Conservation (phyloP, 2,329 filamentous ascomycete genomes). For the Fusarium nelsonii region DNA sequence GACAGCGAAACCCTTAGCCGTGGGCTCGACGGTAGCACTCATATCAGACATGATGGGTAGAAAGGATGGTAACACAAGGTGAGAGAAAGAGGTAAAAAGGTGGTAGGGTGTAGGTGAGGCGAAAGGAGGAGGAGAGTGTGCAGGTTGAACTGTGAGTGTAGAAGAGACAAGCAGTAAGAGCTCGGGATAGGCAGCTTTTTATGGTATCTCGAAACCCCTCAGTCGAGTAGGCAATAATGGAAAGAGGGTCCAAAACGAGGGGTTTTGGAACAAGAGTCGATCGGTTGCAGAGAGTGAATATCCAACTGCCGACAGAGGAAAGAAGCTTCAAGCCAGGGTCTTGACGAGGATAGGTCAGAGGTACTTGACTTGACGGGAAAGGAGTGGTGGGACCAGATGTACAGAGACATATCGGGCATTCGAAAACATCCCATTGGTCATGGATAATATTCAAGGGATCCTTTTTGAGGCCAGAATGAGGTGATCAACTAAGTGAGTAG, state of each 20-base stretch:
- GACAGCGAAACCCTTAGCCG: constrained; percentile 74
- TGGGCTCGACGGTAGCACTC: constrained; percentile 74
- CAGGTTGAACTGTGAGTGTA: constrained; percentile 8
- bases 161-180: not conserved
- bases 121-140: constrained; percentile 17
- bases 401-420: constrained; percentile 9
- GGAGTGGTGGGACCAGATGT: not conserved
- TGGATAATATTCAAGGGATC: not conserved
- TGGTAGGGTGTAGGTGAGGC: constrained; percentile 7
- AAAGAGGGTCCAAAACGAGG: not conserved
- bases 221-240: not conserved
- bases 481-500: constrained; percentile 9
- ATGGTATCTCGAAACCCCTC: constrained; percentile 10
- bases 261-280: not conserved
- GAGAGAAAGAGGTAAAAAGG: not conserved
- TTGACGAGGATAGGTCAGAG: constrained; percentile 16
- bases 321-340: constrained; percentile 9
- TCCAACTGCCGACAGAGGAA: constrained; percentile 24
- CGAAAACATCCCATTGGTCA: constrained; percentile 5
- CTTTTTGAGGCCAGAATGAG: constrained; percentile 24
- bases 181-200: constrained; percentile 30
- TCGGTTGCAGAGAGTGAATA: constrained; percentile 2
- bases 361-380: not conserved
- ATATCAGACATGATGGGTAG: constrained; percentile 73
- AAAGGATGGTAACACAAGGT: not conserved